Conservation (phyloP, 1,139 yeast genomes). For the Scheffersomyces insectosa region DNA sequence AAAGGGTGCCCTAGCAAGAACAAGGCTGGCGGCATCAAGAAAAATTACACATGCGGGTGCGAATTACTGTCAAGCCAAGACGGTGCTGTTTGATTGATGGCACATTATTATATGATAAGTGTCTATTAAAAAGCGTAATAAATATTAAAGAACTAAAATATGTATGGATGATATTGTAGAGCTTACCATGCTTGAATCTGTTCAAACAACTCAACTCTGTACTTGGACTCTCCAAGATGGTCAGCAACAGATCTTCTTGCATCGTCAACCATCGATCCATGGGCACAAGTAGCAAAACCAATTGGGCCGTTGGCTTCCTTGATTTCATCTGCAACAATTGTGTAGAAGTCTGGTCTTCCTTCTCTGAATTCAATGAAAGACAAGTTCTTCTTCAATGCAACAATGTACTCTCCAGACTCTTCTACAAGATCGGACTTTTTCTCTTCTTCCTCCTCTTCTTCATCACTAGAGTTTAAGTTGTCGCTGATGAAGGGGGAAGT, state of each 20-base stretch:
- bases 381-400: conserved; percentile 18
- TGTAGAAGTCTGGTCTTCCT: conserved; percentile 46
- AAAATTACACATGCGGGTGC: too few relatives aligned
- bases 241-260: conserved; percentile 34
- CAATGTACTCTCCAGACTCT: conserved; percentile 15
- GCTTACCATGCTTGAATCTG: conserved; percentile 40
- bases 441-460: conserved; percentile 12
- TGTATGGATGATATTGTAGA: too few relatives aligned
- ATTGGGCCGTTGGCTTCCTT: conserved; percentile 35
- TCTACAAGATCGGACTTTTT: conserved; percentile 12
- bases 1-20: too few relatives aligned
- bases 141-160: too few relatives aligned
- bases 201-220: conserved; percentile 44
- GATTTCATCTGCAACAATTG: conserved; percentile 37
- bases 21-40: too few relatives aligned
- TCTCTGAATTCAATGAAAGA: conserved; percentile 42
- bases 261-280: conserved; percentile 41
- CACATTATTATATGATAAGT: too few relatives aligned
- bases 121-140: too few relatives aligned
- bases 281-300: conserved; percentile 45
- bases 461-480: conserved; percentile 2
- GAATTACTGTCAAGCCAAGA: too few relatives aligned
- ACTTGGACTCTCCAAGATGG: conserved; percentile 25
- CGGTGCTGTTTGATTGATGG: too few relatives aligned
- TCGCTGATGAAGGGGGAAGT: conserved; percentile 15